Percentiles rank a stretch among this genome's conserved stretches.
Conservation (phyloP, 768 basidiomycete species). For the Antrodiella citrinella region DNA sequence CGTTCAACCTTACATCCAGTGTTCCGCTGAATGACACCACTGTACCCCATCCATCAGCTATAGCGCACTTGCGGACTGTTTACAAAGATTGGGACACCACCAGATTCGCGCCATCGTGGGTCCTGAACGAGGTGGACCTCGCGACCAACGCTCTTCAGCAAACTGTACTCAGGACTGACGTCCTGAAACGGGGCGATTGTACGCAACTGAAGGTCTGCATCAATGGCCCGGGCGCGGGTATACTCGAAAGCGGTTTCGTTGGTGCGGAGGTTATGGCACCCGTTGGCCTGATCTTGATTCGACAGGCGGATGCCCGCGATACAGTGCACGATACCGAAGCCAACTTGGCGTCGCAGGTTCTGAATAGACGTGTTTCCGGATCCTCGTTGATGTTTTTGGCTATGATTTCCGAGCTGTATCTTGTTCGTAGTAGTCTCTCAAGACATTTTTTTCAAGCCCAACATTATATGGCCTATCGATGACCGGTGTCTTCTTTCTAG, state of each 20-base stretch:
- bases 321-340: too few relatives aligned
- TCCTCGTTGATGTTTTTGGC: too few relatives aligned
- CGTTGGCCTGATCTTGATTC: conserved; percentile 9
- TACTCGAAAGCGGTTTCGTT: conserved; percentile 1
- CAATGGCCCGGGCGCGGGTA: conserved; percentile 1
- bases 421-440: too few relatives aligned
- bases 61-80: background rate
- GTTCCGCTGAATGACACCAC: conserved; percentile 10
- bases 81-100: conserved; percentile 3
- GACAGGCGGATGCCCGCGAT: conserved; percentile 10
- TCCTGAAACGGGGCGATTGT: conserved; percentile 4
- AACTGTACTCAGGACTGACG: conserved; percentile 5
- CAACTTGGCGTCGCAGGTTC: too few relatives aligned
- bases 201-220: conserved; percentile 12
- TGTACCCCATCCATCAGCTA: background rate
- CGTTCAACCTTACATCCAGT: conserved; percentile 9
- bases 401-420: too few relatives aligned
- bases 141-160: background rate
- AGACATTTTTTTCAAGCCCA: too few relatives aligned
- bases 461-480: too few relatives aligned
- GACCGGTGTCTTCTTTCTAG: too few relatives aligned
- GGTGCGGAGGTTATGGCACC: conserved; percentile 11
- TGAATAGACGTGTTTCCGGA: too few relatives aligned
- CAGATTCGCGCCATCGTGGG: conserved; percentile 3
- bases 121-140: background rate